phyloP scores from a whole-genome alignment of 2,329 filamentous ascomycete species.

The Colletotrichum euphorbiae region DNA sequence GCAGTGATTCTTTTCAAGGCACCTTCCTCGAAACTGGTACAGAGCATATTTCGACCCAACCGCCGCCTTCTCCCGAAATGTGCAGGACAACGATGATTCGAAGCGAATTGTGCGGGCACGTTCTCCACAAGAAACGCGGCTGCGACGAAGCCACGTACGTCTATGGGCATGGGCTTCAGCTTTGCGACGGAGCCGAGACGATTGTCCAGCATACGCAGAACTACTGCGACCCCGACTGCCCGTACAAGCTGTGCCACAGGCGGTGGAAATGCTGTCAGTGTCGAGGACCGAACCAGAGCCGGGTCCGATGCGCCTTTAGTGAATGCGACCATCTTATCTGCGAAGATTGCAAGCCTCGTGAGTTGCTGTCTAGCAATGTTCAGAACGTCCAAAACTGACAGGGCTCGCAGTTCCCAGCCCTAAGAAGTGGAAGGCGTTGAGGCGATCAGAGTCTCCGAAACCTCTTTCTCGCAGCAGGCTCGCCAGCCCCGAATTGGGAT shows the following conservation, averaged over 20 bases:
- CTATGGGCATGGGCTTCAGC: not conserved
- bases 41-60: no score
- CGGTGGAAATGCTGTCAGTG: constrained; percentile 25
- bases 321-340: constrained; percentile 8
- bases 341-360: constrained; percentile 1
- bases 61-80: no score
- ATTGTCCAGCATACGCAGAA: not conserved
- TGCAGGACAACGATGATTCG: no score
- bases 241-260: not conserved
- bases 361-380: not conserved
- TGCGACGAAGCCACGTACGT: not conserved
- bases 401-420: not conserved
- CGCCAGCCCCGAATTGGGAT: no score
- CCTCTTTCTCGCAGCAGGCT: no score
- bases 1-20: no score
- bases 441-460: no score
- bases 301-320: not conserved
- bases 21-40: no score
- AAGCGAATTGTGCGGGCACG: constrained; percentile 1
- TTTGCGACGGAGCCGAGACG: not conserved
- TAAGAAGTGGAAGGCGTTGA: not conserved
- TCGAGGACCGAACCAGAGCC: not conserved
- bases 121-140: accelerated
- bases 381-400: not conserved
- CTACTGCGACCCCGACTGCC: not conserved